Percentiles rank a stretch among this genome's conserved stretches.
Evolutionary conservation across 306 rosid species (phyloP).

Genomic region (Canavalia gladiata): DNA sequence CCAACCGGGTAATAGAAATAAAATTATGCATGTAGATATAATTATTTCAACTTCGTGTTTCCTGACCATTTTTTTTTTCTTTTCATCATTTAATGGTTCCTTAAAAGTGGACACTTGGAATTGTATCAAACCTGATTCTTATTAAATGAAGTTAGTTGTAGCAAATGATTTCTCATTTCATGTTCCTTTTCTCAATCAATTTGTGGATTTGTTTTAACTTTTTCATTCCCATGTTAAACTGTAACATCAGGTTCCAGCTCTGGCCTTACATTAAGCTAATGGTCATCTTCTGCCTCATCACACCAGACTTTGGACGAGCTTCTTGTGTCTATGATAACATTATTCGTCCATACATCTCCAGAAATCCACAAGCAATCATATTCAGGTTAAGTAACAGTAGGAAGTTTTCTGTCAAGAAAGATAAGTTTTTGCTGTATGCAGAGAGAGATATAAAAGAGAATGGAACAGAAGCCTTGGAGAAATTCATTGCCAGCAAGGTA

Average conservation of each 20-base stretch:
- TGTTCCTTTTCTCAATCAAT: background rate
- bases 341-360: constrained; percentile 40
- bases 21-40: background rate
- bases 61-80: background rate
- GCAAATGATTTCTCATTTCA: background rate
- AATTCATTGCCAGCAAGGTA: constrained; percentile 65
- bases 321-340: constrained; percentile 53
- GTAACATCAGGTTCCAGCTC: constrained; percentile 54
- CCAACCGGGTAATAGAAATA: background rate
- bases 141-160: background rate
- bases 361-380: constrained; percentile 30
- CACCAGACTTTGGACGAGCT: constrained; percentile 67
- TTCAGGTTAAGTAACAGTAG: constrained; percentile 43
- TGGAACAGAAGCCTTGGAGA: constrained; percentile 63
- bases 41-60: background rate
- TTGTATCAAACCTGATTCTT: background rate
- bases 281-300: constrained; percentile 54
- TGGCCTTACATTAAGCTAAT: constrained; percentile 67
- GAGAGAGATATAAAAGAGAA: constrained; percentile 57
- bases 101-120: constrained; percentile 10
- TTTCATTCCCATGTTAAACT: constrained; percentile 4
- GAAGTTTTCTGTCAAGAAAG: constrained; percentile 45
- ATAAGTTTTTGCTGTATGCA: constrained; percentile 51
- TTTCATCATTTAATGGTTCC: background rate
- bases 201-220: constrained; percentile 9